Conservation (phyloP, 192 early-diverging fungal species). For the Entomortierella chlamydospora region DNA sequence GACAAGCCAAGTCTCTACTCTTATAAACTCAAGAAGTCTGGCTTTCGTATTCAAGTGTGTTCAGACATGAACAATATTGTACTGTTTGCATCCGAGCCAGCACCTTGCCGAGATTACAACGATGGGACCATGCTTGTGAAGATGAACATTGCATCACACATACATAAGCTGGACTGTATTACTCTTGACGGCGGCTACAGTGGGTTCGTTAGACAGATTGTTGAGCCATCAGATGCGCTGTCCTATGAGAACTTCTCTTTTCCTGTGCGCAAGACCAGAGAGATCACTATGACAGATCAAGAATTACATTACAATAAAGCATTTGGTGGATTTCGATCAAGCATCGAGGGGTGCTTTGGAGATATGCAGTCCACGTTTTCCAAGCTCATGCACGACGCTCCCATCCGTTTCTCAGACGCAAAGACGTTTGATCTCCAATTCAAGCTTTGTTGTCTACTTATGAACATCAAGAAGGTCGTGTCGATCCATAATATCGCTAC, state of each 20-base stretch:
- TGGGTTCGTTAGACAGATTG: background rate
- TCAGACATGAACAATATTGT: conserved; percentile 31
- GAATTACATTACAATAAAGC: background rate
- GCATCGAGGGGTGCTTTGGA: background rate
- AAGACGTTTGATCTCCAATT: background rate
- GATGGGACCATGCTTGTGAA: conserved; percentile 16
- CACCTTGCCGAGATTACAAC: conserved; percentile 19
- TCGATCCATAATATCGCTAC: too few relatives aligned
- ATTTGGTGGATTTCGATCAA: conserved; percentile 4
- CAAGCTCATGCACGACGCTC: background rate
- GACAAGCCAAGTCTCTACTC: conserved; percentile 19
- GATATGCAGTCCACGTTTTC: background rate
- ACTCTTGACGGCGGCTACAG: background rate
- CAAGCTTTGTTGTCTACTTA: background rate
- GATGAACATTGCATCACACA: background rate
- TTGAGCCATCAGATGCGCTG: too few relatives aligned
- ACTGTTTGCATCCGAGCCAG: conserved; percentile 13
- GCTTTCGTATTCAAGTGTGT: conserved; percentile 25
- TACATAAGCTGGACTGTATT: background rate
- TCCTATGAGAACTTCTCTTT: background rate
- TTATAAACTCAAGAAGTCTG: conserved; percentile 21
- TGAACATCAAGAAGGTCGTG: background rate
- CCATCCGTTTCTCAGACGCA: background rate
- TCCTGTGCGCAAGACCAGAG: conserved; percentile 2
- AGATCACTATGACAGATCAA: background rate